Percentiles rank a stretch among this genome's conserved stretches.
Conservation (phyloP, 78 protist species). For the Pelomyxa schiedti region DNA sequence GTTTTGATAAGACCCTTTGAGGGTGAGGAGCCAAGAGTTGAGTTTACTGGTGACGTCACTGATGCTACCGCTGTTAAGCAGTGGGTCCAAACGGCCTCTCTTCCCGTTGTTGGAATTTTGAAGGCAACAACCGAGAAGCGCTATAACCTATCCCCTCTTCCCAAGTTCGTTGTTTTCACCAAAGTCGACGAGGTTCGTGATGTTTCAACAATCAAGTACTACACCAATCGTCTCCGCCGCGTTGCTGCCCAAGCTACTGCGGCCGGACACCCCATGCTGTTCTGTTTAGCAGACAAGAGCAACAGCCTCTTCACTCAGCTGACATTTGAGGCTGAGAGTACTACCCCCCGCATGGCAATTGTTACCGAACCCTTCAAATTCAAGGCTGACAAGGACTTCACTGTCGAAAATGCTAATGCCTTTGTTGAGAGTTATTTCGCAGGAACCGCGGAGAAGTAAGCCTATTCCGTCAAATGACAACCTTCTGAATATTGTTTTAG, state of each 20-base stretch:
- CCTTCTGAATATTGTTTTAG: too few species aligned
- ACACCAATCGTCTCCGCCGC: neutral
- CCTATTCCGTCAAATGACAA: too few species aligned
- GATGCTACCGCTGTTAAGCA: neutral
- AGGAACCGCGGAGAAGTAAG: conserved; percentile 5
- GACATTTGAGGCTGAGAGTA: neutral
- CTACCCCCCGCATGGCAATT: neutral
- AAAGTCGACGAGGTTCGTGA: neutral
- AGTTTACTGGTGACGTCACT: neutral
- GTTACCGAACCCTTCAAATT: neutral
- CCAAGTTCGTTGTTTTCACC: neutral
- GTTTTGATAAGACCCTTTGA: neutral
- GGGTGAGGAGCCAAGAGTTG: neutral
- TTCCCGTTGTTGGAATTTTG: neutral
- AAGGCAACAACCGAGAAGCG: neutral
- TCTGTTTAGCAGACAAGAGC: neutral
- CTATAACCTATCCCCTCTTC: neutral
- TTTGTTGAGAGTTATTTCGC: neutral
- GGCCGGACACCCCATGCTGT: neutral
- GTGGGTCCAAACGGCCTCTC: neutral
- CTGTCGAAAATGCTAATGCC: neutral
- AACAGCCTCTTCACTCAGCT: neutral
- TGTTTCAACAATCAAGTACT: neutral
- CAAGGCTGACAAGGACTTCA: neutral
- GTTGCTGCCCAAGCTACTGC: neutral